A percentile compares a stretch with the other conserved stretches of the same genome.
These are phyloP conservation scores for Gremmenia infestans DNA, from an alignment of 2,329 filamentous ascomycete genomes.

Conservation along the genomic window DNA sequence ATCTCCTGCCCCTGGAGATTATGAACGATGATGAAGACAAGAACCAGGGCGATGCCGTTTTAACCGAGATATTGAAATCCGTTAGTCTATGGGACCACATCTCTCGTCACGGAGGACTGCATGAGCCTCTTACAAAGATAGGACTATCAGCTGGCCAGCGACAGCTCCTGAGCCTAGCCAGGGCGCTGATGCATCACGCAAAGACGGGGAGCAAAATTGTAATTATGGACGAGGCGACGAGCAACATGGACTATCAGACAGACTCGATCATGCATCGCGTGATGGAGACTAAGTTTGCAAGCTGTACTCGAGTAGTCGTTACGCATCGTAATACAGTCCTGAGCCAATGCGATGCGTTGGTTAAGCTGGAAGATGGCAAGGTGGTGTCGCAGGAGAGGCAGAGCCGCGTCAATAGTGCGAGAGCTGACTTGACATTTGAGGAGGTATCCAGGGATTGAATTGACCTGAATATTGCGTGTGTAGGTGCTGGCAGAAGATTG, in stretches of 20 bases:
- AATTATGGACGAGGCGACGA: slow-evolving; percentile 32
- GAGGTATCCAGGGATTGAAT: too few relatives aligned
- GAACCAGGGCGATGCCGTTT: slow-evolving; percentile 32
- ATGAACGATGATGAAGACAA: slow-evolving; percentile 1
- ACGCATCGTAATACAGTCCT: slow-evolving; percentile 1
- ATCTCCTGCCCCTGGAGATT: not conserved
- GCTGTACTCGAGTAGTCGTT: not conserved
- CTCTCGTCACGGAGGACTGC: slow-evolving; percentile 34
- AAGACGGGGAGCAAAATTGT: slow-evolving; percentile 28
- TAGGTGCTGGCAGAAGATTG: too few relatives aligned
- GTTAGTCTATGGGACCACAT: slow-evolving; percentile 42
- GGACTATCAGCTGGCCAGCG: slow-evolving; percentile 60
- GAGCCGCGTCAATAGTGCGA: not conserved
- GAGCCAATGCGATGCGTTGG: not conserved
- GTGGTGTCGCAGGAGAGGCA: not conserved
- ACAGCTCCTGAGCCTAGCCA: slow-evolving; percentile 45
- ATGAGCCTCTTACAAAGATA: slow-evolving; percentile 26
- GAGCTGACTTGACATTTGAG: too few relatives aligned
- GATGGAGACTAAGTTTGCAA: not conserved
- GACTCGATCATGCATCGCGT: not conserved
- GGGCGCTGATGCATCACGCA: slow-evolving; percentile 36
- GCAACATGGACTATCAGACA: not conserved
- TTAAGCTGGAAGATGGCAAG: not conserved
- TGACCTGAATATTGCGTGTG: too few relatives aligned
- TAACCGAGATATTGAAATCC: slow-evolving; percentile 39